phyloP scores from a whole-genome alignment of 2,329 filamentous ascomycete species.

The Aspergillus hiratsukae region DNA sequence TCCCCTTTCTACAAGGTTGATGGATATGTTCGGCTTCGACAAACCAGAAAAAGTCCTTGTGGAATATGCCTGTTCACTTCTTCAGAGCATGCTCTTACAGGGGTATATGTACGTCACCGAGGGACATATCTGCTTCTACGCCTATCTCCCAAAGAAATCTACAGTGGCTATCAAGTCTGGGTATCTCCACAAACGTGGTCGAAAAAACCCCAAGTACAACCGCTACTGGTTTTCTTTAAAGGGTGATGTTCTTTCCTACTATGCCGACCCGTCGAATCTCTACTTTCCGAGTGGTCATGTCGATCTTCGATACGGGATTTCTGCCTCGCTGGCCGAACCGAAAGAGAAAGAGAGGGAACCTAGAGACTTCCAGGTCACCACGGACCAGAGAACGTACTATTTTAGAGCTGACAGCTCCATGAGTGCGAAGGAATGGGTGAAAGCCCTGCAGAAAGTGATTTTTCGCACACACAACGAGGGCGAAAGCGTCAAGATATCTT shows the following conservation, averaged over 20 bases:
- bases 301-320: slow-evolving; percentile 86
- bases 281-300: slow-evolving; percentile 93
- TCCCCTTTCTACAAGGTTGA: slow-evolving; percentile 65
- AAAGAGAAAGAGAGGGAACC: slow-evolving; percentile 69
- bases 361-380: slow-evolving; percentile 73
- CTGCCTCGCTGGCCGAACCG: slow-evolving; percentile 66
- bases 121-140: slow-evolving; percentile 93
- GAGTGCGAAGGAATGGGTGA: slow-evolving; percentile 95
- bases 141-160: slow-evolving; percentile 90
- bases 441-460: slow-evolving; percentile 87
- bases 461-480: slow-evolving; percentile 95
- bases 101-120: slow-evolving; percentile 95
- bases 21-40: slow-evolving; percentile 82
- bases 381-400: slow-evolving; percentile 75
- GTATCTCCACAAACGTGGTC: slow-evolving; percentile 81
- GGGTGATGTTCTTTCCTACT: slow-evolving; percentile 88
- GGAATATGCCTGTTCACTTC: slow-evolving; percentile 91
- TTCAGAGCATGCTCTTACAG: slow-evolving; percentile 87
- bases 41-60: slow-evolving; percentile 75
- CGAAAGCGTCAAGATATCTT: slow-evolving; percentile 91
- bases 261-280: slow-evolving; percentile 72
- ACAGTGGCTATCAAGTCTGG: slow-evolving; percentile 78
- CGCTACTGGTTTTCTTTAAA: slow-evolving; percentile 93
- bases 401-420: slow-evolving; percentile 83
- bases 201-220: slow-evolving; percentile 79